Percentiles rank a stretch among this genome's conserved stretches.
These are phyloP conservation scores for Alternaria sp. DNA, from an alignment of 2,329 filamentous ascomycete genomes.

Conservation along the genomic window DNA sequence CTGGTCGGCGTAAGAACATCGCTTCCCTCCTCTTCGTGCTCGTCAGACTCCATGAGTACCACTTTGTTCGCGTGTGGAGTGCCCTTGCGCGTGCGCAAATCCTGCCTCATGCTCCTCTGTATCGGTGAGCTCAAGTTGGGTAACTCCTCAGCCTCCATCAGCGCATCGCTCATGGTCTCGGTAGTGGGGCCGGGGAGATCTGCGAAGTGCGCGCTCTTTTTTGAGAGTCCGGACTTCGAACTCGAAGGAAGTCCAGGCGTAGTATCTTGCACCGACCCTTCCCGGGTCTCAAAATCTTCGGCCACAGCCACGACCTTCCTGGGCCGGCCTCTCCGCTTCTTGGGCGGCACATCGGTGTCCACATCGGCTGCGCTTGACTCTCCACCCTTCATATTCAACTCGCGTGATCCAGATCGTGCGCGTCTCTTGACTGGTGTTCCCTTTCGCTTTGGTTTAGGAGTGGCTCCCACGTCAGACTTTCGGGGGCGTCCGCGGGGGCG, in stretches of 20 bases:
- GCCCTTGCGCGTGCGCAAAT: conserved; percentile 30
- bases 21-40: conserved; percentile 29
- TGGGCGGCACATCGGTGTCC: conserved; percentile 32
- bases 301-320: conserved; percentile 34
- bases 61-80: conserved; percentile 36
- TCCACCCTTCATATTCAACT: conserved; percentile 20
- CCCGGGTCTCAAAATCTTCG: conserved; percentile 12
- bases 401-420: conserved; percentile 32
- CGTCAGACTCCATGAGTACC: conserved; percentile 23
- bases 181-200: conserved; percentile 2
- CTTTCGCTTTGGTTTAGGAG: conserved; percentile 36
- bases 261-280: neutral
- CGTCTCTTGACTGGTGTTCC: conserved; percentile 42
- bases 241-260: conserved; percentile 10
- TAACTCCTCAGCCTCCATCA: conserved; percentile 10
- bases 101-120: conserved; percentile 19
- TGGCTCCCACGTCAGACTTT: conserved; percentile 42
- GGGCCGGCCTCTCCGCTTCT: conserved; percentile 42
- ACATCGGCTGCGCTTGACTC: conserved; percentile 31
- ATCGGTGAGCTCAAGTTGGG: conserved; percentile 16
- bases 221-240: conserved; percentile 1
- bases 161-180: conserved; percentile 16
- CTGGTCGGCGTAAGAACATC: conserved; percentile 33
- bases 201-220: conserved; percentile 17
- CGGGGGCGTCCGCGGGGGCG: conserved; percentile 44